Base-by-base conservation (phyloP, 192 early-diverging fungal genomes). In the Coemansia sp. region DNA sequence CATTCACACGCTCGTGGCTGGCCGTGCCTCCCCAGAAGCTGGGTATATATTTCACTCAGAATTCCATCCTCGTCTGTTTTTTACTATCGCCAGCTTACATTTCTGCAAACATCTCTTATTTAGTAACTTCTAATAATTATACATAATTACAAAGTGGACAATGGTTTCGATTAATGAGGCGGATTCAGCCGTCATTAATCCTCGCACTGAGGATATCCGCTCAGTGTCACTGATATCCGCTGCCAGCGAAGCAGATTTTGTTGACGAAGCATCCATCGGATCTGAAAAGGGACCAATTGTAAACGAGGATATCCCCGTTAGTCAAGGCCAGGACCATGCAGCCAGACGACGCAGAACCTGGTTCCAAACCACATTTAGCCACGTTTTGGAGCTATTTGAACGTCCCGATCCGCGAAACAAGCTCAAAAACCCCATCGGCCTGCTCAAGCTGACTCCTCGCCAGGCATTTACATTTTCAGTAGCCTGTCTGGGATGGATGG, bases 401-500 rank as follows among this genome's bases (percentile, higher is more conserved):
- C 62, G 61, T 12, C 79, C 79, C 0, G 64, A 70, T 18, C 63
- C 68, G 8, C 31, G 26, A 11, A 70, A 63, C 58, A 66, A 42
- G 61, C 74, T 60, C 12, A 21, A 63, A 44, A 83, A 79, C 23
- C 75, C 76, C 18, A 15, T 67, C 3, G 18, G 38, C 2, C 65
- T 83, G 26, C 63, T 83, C 12, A 49, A 42, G 48, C 64, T 83
- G 28, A 73, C 56, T 11, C 70, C 61, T 7, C 64, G 63, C 23
- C 81, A 83, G 57, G 67, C 70, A 17, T 79, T 60, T 42, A 79
- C 76, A 11, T 83, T 83, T 44, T 61, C 76, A 1, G 81, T 77
- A 0, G 76, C 76, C 15, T 89, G 86, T 59, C 66, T 89, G 55
- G 89, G 86, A n/a, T 91, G 89, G 88, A 83, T 84, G 46, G 67